Percentiles rank a stretch among this genome's conserved stretches.
Conservation (phyloP, 352 stramenopile genomes). For the Phytophthora pisi region DNA sequence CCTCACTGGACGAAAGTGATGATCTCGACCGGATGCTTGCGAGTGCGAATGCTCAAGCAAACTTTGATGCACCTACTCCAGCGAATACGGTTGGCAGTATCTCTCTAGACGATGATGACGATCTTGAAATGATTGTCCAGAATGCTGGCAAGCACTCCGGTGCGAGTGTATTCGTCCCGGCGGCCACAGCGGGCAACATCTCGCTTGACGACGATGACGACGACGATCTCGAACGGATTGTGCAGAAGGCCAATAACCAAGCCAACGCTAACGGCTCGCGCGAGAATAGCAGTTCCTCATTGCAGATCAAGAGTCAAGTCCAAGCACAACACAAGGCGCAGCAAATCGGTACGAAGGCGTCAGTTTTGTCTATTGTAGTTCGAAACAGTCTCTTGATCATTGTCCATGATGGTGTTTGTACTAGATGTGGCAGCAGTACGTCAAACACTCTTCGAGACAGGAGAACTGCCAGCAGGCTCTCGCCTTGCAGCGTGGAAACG, state of each 20-base stretch:
- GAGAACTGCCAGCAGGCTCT: conserved; percentile 40
- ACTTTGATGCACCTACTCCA: not conserved
- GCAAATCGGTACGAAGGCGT: conserved; percentile 9
- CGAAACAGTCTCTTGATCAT: conserved; percentile 2
- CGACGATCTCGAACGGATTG: conserved; percentile 66
- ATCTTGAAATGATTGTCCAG: conserved; percentile 29
- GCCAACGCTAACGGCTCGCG: conserved; percentile 40
- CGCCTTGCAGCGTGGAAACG: conserved; percentile 67
- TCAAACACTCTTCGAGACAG: conserved; percentile 46
- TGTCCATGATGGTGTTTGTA: conserved; percentile 12
- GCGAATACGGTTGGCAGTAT: not conserved
- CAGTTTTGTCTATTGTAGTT: not conserved
- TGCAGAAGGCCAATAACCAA: conserved; percentile 60
- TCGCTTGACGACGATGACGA: conserved; percentile 58
- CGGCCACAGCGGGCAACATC: conserved; percentile 21
- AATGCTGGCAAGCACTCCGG: conserved; percentile 3
- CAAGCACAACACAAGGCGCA: conserved; percentile 32
- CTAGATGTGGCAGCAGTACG: conserved; percentile 40
- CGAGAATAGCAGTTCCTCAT: conserved; percentile 61
- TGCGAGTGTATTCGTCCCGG: conserved; percentile 3
- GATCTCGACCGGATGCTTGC: conserved; percentile 25
- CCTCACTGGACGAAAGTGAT: conserved; percentile 16
- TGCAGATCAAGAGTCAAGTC: conserved; percentile 72
- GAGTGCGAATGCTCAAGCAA: conserved; percentile 1
- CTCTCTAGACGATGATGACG: conserved; percentile 31